A percentile compares a stretch with the other conserved stretches of the same genome.
These are phyloP conservation scores for Ceratocystiopsis brevicomis DNA, from an alignment of 2,329 filamentous ascomycete species.

Conservation along the genomic window DNA sequence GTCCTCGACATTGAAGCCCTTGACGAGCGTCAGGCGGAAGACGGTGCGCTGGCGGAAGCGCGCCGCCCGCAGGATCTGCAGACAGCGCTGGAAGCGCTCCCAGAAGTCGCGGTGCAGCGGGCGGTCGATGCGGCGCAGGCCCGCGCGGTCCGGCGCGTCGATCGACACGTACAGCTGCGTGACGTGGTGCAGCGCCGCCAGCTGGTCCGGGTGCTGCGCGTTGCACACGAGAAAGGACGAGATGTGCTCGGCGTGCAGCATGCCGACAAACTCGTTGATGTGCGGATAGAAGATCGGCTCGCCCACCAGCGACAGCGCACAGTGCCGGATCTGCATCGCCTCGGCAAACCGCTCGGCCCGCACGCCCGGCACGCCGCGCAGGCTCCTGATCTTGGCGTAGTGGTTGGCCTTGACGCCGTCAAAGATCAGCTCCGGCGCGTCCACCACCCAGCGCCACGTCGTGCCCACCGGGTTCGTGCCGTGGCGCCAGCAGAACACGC, in stretches of 20 bases:
- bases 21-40: slow-evolving; percentile 86
- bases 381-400: slow-evolving; percentile 95
- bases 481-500: slow-evolving; percentile 97
- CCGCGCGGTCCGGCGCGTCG: slow-evolving; percentile 80
- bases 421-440: slow-evolving; percentile 78
- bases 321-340: slow-evolving; percentile 84
- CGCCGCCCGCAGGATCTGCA: slow-evolving; percentile 73
- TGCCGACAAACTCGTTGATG: slow-evolving; percentile 75
- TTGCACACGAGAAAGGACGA: slow-evolving; percentile 95
- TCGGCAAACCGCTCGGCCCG: slow-evolving; percentile 81
- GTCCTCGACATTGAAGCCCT: slow-evolving; percentile 94
- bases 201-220: slow-evolving; percentile 83
- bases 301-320: slow-evolving; percentile 77
- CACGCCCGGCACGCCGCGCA: slow-evolving; percentile 84
- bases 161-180: slow-evolving; percentile 95
- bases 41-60: slow-evolving; percentile 79
- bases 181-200: slow-evolving; percentile 63
- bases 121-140: slow-evolving; percentile 70
- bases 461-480: slow-evolving; percentile 94
- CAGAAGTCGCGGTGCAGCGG: slow-evolving; percentile 92
- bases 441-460: slow-evolving; percentile 90
- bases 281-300: slow-evolving; percentile 98
- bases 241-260: slow-evolving; percentile 74
- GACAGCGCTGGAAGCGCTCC: slow-evolving; percentile 82
- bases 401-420: slow-evolving; percentile 77